Evolutionary conservation across 106 monocot species (phyloP), one percentile per base, ranked within the genome.

Genomic region (Acorus gramineus): DNA sequence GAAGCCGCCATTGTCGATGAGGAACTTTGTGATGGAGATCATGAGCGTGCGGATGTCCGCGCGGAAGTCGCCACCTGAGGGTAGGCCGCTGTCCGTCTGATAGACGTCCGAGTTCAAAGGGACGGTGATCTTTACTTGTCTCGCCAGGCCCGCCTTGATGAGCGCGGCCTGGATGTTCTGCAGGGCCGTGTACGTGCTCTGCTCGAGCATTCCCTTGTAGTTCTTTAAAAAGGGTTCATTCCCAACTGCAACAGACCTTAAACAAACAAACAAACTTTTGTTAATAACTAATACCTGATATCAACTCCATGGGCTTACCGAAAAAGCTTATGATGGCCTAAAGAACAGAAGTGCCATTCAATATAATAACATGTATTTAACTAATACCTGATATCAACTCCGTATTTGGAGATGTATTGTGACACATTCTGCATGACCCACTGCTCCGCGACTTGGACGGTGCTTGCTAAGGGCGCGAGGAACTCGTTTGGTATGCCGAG

Each of bases 51-150:
- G 78, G 69, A 95, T 85, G 80, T 95, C 86, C 6, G 84, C 0
- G 4, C 95, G 83, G 86, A 96, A 96, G 81, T 96, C 76, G 1
- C 87, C 95, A 3, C 74, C 66, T 48, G 95, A 96, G 8, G 95
- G 95, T 14, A 84, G 76, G 6, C 84, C 87, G 66, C 59, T 73
- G 10, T 61, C 13, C n/a, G 78, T 61, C 67, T 96, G 76, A 61
- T 90, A 91, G 52, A 96, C 90, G 60, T 96, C 95, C 62, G 95
- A 90, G 67, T 96, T 96, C 46, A 91, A 67, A 3, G 95, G 90
- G 62, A 93, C 69, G 45, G 93, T 93, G 14, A 80, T 81, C 59
- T 80, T 86, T 13, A 93, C 93, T 60, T 89, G 89, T 12, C 69
- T 47, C 46, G 71, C 76, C 11, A 92, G 81, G 2, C 92, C 92